Evolutionary conservation across 805 yeast genomes (phyloP).

Genomic region (Candida silvatica): DNA sequence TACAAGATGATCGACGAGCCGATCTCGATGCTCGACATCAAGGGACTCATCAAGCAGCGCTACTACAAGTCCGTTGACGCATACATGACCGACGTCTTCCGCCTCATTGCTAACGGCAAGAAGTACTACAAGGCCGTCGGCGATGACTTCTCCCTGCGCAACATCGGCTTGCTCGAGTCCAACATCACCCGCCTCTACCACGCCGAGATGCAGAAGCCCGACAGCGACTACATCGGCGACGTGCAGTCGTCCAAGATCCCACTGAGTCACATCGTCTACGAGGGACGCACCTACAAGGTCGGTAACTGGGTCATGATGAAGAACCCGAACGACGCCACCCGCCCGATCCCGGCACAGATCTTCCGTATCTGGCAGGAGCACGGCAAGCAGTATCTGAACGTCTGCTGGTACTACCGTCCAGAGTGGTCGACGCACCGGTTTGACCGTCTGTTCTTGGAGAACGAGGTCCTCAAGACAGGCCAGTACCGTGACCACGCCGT

Average conservation of each 20-base stretch:
- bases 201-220: constrained; percentile 74
- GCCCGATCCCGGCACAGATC: constrained; percentile 90
- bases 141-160: constrained; percentile 48
- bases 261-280: constrained; percentile 72
- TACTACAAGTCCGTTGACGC: constrained; percentile 68
- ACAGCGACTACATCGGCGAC: constrained; percentile 56
- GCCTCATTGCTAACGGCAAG: constrained; percentile 70
- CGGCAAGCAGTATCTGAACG: constrained; percentile 76
- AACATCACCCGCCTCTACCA: constrained; percentile 50
- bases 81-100: constrained; percentile 68
- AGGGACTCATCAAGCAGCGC: constrained; percentile 78
- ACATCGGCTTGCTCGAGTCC: constrained; percentile 54
- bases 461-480: constrained; percentile 94
- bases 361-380: constrained; percentile 93
- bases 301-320: constrained; percentile 93
- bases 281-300: constrained; percentile 66
- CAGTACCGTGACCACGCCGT: constrained; percentile 92
- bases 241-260: constrained; percentile 47
- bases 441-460: constrained; percentile 82
- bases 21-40: constrained; percentile 61
- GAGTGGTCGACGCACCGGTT: constrained; percentile 95
- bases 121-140: constrained; percentile 40
- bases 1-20: constrained; percentile 49
- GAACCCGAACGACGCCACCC: constrained; percentile 80
- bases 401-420: constrained; percentile 96